Base-by-base conservation (phyloP, 2,329 filamentous ascomycete genomes). In the Fusarium ambrosium region DNA sequence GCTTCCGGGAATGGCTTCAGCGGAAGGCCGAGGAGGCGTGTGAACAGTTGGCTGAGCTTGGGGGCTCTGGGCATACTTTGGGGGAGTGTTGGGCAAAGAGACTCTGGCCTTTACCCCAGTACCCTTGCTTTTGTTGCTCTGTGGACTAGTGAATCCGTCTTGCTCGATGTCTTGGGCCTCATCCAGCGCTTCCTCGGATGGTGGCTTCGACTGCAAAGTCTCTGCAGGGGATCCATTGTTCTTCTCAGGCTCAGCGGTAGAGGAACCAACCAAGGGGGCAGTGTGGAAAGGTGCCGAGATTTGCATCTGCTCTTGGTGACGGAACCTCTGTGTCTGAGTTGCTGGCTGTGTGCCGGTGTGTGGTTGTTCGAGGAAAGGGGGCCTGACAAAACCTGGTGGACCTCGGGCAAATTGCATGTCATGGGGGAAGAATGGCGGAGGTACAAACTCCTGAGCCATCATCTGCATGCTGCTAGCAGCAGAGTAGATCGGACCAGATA, bases 181-280 rank as follows among this genome's bases (percentile, higher is more conserved):
- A 43, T 71, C 68, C 34, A 81, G 32, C 0, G 68, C 71, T 53
- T 82, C 80, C 45, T 82, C 81, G 2, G 74, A 75, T 3, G 78
- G 74, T 10, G 78, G 78, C 65, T 83, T 82, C 8, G 79, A 80
- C 61, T 80, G 81, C 7, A 68, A 34, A 29, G 53, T 61, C 29
- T 74, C 71, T 14, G 70, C 37, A 6, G 43, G 4, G 14, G 37
- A 2, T 37, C 62, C 34, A n/a, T 45, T n/a, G 8, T 41, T 41
- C 22, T 58, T 41, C 13, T 65, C 29, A 37, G 16, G 34, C 4
- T 43, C 45, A 13, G 24, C 14, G n/a, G 27, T n/a, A 32, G 29
- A 6, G 22, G 43, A 29, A 20, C 13, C 41, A 9, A 20, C n/a
- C 48, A 48, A n/a, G 24, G 29, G 8, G 18, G 39, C 34, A 24